A percentile compares a stretch with the other conserved stretches of the same genome.
Conservation (phyloP, 106 monocot species). For the Dendrobium chrysotoxum region DNA sequence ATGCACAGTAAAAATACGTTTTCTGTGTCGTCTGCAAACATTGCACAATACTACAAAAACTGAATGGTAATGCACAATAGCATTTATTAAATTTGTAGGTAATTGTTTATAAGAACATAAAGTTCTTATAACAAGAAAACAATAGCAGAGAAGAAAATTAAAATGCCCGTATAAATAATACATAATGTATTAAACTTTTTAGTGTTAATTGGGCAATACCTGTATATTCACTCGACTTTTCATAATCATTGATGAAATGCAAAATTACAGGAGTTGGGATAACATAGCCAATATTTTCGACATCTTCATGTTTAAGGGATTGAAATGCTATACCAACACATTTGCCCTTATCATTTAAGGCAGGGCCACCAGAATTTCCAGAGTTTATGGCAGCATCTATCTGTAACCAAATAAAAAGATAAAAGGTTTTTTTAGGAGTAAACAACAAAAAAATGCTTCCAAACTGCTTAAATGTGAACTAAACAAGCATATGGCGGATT, state of each 20-base stretch:
- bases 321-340: slow-evolving; percentile 99
- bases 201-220: slow-evolving; percentile 27
- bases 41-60: not conserved
- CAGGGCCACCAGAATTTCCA: slow-evolving; percentile 99
- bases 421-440: not conserved
- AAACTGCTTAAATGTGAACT: not conserved
- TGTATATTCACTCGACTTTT: slow-evolving; percentile 90
- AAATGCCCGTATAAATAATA: not conserved
- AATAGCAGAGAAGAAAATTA: not conserved
- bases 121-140: not conserved
- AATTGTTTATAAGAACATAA: not conserved
- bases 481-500: not conserved
- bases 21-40: not conserved
- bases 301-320: slow-evolving; percentile 97
- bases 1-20: not conserved
- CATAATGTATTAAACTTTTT: slow-evolving; percentile 1
- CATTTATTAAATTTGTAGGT: not conserved
- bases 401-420: slow-evolving; percentile 27
- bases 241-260: slow-evolving; percentile 97
- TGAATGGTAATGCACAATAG: not conserved
- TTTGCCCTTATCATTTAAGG: slow-evolving; percentile 95
- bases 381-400: slow-evolving; percentile 99
- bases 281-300: slow-evolving; percentile 97
- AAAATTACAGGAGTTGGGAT: slow-evolving; percentile 94
- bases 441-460: not conserved